Percentiles rank a stretch among this genome's conserved stretches.
phyloP scores from a whole-genome alignment of 208 protist species.

The Leishmania tarentolae region DNA sequence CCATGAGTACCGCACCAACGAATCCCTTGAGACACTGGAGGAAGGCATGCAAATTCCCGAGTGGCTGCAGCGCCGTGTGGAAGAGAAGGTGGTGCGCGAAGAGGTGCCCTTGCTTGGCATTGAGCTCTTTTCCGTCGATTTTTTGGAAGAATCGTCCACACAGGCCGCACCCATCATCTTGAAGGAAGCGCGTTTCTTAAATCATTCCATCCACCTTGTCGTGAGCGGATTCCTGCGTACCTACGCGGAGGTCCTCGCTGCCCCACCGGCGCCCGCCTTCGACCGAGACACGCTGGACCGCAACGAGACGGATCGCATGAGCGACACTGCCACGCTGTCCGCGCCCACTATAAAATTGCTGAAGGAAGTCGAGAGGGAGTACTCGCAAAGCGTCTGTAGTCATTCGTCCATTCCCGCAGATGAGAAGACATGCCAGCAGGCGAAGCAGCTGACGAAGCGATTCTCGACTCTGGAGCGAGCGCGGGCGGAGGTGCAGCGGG shows the following conservation, averaged over 20 bases:
- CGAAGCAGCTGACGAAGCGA: constrained; percentile 32
- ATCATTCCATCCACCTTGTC: constrained; percentile 62
- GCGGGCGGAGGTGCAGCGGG: constrained; percentile 50
- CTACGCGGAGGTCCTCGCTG: constrained; percentile 37
- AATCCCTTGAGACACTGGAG: constrained; percentile 15
- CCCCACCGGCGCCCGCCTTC: constrained; percentile 12
- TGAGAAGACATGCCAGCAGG: constrained; percentile 31
- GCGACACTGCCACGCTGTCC: constrained; percentile 9
- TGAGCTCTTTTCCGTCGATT: constrained; percentile 76
- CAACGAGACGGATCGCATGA: neutral
- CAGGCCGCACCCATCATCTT: constrained; percentile 61
- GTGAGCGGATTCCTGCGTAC: constrained; percentile 46
- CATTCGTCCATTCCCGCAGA: constrained; percentile 12
- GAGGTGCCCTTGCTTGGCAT: constrained; percentile 56
- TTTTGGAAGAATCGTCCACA: constrained; percentile 67
- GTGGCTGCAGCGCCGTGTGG: constrained; percentile 39
- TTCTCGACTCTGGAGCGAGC: constrained; percentile 53
- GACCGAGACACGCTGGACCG: constrained; percentile 14
- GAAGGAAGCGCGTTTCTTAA: constrained; percentile 73
- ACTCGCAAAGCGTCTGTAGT: constrained; percentile 39
- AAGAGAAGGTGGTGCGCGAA: constrained; percentile 41
- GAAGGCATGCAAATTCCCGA: constrained; percentile 39
- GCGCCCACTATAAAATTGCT: constrained; percentile 21
- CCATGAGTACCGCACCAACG: constrained; percentile 12
- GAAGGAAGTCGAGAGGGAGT: constrained; percentile 42